phyloP scores from a whole-genome alignment of 1,284 basidiomycete genomes.

The Malassezia dermatis region DNA sequence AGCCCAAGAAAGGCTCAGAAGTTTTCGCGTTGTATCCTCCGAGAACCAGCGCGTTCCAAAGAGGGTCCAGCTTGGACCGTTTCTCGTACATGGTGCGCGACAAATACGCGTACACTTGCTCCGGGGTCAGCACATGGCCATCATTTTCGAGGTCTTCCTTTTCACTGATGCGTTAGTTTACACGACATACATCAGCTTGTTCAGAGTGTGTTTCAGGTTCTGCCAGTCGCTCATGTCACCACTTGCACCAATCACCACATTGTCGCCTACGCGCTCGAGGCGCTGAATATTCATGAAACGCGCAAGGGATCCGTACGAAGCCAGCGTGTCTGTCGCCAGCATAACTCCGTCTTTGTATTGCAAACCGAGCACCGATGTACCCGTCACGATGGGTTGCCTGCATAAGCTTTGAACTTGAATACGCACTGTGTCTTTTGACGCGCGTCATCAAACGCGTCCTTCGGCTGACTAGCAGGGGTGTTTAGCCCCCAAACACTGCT shows the following conservation, averaged over 20 bases:
- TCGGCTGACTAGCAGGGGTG: neutral
- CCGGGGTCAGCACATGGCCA: conserved; percentile 71
- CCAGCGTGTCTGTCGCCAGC: conserved; percentile 97
- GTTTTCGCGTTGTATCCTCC: conserved; percentile 52
- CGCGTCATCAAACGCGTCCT: conserved; percentile 17
- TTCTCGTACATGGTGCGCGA: conserved; percentile 81
- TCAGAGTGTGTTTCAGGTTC: conserved; percentile 63
- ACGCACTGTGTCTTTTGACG: conserved; percentile 18
- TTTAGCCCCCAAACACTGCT: conserved; percentile 2
- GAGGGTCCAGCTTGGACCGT: conserved; percentile 76
- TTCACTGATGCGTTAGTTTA: conserved; percentile 50
- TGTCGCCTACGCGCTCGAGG: conserved; percentile 67
- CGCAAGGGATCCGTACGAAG: conserved; percentile 92
- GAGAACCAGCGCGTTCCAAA: conserved; percentile 91
- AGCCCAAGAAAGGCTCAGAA: conserved; percentile 56
- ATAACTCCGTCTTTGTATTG: conserved; percentile 94
- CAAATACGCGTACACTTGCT: conserved; percentile 87
- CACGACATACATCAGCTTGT: conserved; percentile 30
- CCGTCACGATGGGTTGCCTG: conserved; percentile 81
- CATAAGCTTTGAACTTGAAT: neutral
- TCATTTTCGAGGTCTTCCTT: conserved; percentile 73
- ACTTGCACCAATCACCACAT: conserved; percentile 75
- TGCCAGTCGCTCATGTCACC: conserved; percentile 99
- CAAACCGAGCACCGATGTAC: conserved; percentile 85
- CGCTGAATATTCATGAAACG: conserved; percentile 91